Evolutionary conservation across 1,139 yeast species (phyloP).

Genomic region (Candida sanyaensis): DNA sequence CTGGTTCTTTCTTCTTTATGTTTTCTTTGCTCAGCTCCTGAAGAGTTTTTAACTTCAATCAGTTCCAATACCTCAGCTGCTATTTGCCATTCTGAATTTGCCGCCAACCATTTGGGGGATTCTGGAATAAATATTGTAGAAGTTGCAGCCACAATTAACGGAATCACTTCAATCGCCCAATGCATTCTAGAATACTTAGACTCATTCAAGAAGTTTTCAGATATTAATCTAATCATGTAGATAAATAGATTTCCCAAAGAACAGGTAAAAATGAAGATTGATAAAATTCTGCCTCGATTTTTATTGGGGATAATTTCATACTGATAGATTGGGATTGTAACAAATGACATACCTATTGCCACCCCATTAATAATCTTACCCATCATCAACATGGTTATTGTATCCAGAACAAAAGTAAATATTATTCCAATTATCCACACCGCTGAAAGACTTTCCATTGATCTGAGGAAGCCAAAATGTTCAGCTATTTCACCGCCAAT

Average conservation of each 20-base stretch:
- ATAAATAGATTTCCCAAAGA: conserved; percentile 25
- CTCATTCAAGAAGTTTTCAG: conserved; percentile 16
- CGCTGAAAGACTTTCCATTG: conserved; percentile 26
- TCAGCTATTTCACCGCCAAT: conserved; percentile 34
- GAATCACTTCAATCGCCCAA: conserved; percentile 29
- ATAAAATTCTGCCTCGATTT: conserved; percentile 21
- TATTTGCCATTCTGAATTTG: conserved; percentile 29
- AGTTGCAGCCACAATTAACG: conserved; percentile 20
- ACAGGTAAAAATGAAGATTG: conserved; percentile 14
- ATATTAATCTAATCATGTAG: conserved; percentile 21
- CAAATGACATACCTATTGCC: conserved; percentile 31
- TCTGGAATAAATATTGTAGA: conserved; percentile 28
- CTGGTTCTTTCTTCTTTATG: conserved; percentile 10
- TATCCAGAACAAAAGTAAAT: conserved; percentile 26
- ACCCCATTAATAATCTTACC: conserved; percentile 34
- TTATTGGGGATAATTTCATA: conserved; percentile 28
- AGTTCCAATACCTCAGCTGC: conserved; percentile 30
- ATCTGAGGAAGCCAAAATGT: conserved; percentile 27
- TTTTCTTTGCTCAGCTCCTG: conserved; percentile 2
- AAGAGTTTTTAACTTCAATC: conserved; percentile 12
- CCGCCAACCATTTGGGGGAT: conserved; percentile 39
- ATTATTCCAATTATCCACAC: conserved; percentile 32
- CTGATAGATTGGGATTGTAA: conserved; percentile 34
- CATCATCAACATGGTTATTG: conserved; percentile 25
- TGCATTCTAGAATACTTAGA: conserved; percentile 11